Percentiles rank a stretch among this genome's conserved stretches.
Evolutionary conservation across 2,329 filamentous ascomycete species (phyloP).

Genomic region (Monosporascus ibericus): DNA sequence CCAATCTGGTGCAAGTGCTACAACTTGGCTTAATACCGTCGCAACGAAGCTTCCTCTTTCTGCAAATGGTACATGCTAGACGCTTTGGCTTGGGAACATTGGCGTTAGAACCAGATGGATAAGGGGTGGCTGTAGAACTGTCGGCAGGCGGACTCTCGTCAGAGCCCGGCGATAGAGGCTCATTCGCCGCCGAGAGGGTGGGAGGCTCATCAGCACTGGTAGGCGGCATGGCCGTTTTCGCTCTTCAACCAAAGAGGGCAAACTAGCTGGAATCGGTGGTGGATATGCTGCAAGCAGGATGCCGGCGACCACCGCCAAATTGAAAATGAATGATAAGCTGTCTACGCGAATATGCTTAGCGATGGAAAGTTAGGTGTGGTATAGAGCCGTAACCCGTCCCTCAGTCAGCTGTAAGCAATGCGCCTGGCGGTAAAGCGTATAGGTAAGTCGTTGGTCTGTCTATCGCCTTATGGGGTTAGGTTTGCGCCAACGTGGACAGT

Average conservation of each 20-base stretch:
- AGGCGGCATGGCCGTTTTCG: slow-evolving; percentile 15
- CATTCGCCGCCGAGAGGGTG: slow-evolving; percentile 10
- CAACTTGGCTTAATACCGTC: slow-evolving; percentile 81
- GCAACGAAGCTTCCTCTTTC: slow-evolving; percentile 87
- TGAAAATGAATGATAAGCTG: too few relatives aligned
- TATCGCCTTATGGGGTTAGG: too few relatives aligned
- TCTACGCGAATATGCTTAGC: too few relatives aligned
- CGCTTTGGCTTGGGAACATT: slow-evolving; percentile 76
- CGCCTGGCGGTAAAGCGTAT: too few relatives aligned
- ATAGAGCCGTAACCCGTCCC: too few relatives aligned
- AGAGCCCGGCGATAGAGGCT: slow-evolving; percentile 33
- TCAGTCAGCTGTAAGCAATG: too few relatives aligned
- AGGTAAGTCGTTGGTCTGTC: too few relatives aligned
- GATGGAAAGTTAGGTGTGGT: too few relatives aligned
- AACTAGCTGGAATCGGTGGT: too few relatives aligned
- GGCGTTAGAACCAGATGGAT: slow-evolving; percentile 41
- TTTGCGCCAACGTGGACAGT: too few relatives aligned
- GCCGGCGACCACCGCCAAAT: too few relatives aligned
- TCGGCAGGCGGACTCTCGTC: slow-evolving; percentile 31
- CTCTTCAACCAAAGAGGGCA: background rate
- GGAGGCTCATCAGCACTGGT: slow-evolving; percentile 9
- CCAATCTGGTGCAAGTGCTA: slow-evolving; percentile 79
- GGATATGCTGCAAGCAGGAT: too few relatives aligned
- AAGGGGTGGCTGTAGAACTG: slow-evolving; percentile 28
- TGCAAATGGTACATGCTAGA: slow-evolving; percentile 89